Percentiles rank a stretch among this genome's conserved stretches.
Evolutionary conservation across 345 rosid genomes (phyloP).

Genomic region (Melaleuca alternifolia): DNA sequence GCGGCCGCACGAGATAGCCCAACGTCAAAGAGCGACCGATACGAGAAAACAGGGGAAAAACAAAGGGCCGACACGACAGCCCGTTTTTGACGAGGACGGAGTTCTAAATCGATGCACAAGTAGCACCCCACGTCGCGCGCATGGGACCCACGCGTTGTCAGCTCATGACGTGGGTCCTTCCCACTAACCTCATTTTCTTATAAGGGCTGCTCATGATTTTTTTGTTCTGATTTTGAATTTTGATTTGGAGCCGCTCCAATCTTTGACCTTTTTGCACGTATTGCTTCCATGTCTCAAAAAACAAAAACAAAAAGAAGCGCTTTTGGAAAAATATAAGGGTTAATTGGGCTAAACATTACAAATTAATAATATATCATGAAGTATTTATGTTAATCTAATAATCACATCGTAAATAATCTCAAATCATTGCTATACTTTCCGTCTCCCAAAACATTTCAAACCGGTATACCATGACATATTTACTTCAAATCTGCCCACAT

Average conservation of each 20-base stretch:
- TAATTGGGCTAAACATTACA: background rate
- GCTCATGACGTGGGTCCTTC: background rate
- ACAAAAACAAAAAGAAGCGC: background rate
- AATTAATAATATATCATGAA: accelerated
- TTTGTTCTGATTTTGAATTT: background rate
- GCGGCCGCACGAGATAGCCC: too few relatives aligned
- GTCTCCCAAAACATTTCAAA: background rate
- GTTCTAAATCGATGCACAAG: background rate
- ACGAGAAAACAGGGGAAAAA: too few relatives aligned
- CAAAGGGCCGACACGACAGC: background rate
- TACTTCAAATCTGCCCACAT: accelerated
- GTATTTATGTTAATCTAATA: accelerated
- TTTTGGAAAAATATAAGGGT: background rate
- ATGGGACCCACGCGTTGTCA: background rate
- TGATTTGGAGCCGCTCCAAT: background rate
- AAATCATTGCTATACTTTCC: accelerated
- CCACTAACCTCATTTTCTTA: background rate
- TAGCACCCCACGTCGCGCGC: accelerated
- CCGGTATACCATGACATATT: accelerated
- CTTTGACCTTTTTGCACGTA: background rate
- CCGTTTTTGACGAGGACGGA: background rate
- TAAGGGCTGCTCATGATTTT: background rate
- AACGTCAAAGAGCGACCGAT: too few relatives aligned
- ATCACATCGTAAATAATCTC: accelerated
- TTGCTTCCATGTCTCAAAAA: background rate